These are phyloP conservation scores for Symbiodinium pilosum DNA, from an alignment of 73 alveolate genomes.

Conservation along the genomic window DNA sequence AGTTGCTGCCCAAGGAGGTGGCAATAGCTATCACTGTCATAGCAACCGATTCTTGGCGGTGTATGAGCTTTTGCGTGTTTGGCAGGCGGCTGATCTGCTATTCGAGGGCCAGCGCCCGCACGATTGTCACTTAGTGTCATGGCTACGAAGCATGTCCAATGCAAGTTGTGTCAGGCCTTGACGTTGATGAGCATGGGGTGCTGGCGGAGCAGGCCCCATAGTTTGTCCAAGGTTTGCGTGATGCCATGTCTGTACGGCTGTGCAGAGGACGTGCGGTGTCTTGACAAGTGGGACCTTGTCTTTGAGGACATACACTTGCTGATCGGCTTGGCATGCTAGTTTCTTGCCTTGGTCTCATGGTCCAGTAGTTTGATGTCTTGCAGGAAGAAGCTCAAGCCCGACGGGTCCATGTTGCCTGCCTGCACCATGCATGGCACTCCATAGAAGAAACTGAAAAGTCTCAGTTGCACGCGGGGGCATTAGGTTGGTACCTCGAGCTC, in stretches of 20 bases:
- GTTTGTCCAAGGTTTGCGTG: not conserved
- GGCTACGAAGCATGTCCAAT: no score
- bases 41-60: not conserved
- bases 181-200: conserved; percentile 9
- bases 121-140: no score
- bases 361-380: no score
- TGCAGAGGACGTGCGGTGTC: conserved; percentile 45
- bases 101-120: conserved; percentile 72
- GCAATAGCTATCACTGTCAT: not conserved
- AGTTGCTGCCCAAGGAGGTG: not conserved
- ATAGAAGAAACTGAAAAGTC: not conserved
- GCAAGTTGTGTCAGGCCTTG: not conserved
- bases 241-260: not conserved
- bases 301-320: not conserved
- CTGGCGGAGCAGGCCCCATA: not conserved
- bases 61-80: not conserved
- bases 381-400: conserved; percentile 11
- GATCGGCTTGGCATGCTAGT: not conserved
- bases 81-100: conserved; percentile 65
- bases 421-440: no score
- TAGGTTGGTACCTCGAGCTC: not conserved
- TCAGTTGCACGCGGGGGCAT: not conserved
- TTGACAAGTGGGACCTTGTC: conserved; percentile 73
- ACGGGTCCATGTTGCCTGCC: not conserved
- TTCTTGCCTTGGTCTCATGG: not conserved